These are phyloP conservation scores for Geotrichum candidum DNA, from an alignment of 1,139 yeast species.

Conservation along the genomic window DNA sequence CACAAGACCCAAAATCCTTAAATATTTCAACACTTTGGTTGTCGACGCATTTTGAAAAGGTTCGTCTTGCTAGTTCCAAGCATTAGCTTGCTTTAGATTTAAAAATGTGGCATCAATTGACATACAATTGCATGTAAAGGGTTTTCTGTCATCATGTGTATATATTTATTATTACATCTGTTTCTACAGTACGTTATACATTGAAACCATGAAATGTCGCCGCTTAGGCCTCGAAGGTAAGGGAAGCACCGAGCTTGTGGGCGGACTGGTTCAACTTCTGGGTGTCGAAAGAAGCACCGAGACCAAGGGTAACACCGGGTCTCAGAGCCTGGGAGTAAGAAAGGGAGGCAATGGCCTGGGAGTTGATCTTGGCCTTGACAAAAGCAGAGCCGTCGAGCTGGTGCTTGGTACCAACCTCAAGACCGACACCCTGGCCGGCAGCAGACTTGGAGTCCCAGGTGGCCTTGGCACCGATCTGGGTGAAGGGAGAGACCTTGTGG, in stretches of 20 bases:
- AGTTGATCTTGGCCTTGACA: slow-evolving; percentile 95
- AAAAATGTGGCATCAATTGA: background rate
- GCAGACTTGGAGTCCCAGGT: slow-evolving; percentile 88
- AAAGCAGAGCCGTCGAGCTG: slow-evolving; percentile 78
- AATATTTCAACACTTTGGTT: no score
- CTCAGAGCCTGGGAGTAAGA: slow-evolving; percentile 92
- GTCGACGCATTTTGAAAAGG: no score
- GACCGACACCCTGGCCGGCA: slow-evolving; percentile 55
- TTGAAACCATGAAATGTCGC: background rate
- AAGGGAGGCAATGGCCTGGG: slow-evolving; percentile 91
- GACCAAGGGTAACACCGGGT: slow-evolving; percentile 96
- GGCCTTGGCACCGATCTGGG: slow-evolving; percentile 98
- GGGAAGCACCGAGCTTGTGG: slow-evolving; percentile 94
- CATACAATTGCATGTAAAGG: background rate
- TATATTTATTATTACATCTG: background rate
- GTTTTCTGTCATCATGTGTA: background rate
- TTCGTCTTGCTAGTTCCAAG: no score
- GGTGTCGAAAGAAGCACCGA: slow-evolving; percentile 96
- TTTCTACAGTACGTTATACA: background rate
- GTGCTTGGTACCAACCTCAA: slow-evolving; percentile 97
- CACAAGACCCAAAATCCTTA: no score
- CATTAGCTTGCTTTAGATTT: no score
- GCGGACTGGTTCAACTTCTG: slow-evolving; percentile 94
- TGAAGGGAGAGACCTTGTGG: slow-evolving; percentile 87
- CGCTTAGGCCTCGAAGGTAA: slow-evolving; percentile 78